Conservation (phyloP, 2,329 filamentous ascomycete species). For the Fusarium euwallaceae region DNA sequence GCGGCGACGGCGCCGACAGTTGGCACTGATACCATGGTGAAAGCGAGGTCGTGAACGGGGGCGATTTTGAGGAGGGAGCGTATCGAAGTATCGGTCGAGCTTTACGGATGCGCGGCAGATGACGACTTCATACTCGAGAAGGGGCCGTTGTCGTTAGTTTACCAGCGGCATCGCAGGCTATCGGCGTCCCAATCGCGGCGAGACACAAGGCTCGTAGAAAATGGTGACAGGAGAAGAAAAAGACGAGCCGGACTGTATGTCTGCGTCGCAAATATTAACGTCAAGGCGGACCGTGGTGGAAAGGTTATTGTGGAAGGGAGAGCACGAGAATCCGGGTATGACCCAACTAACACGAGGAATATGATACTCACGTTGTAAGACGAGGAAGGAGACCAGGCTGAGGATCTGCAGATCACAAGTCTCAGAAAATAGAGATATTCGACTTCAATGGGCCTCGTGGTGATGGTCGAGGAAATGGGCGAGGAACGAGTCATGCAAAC, state of each 20-base stretch:
- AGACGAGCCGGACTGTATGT: background rate
- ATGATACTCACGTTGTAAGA: conserved; percentile 34
- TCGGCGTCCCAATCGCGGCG: conserved; percentile 33
- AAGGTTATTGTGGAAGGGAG: conserved; percentile 31
- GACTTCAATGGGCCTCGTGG: conserved; percentile 25
- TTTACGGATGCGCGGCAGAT: conserved; percentile 37
- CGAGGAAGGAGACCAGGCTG: conserved; percentile 16
- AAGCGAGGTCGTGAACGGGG: conserved; percentile 12
- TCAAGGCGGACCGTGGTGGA: conserved; percentile 21
- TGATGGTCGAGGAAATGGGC: conserved; percentile 15
- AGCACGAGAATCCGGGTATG: conserved; percentile 30
- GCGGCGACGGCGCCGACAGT: conserved; percentile 54
- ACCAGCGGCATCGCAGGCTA: conserved; percentile 44
- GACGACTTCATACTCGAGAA: conserved; percentile 44
- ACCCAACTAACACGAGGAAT: conserved; percentile 44
- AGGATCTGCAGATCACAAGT: conserved; percentile 10
- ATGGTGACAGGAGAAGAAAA: background rate
- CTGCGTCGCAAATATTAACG: conserved; percentile 30
- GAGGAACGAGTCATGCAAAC: conserved; percentile 37
- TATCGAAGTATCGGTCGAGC: conserved; percentile 33
- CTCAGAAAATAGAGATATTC: conserved; percentile 5
- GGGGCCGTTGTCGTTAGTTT: conserved; percentile 43
- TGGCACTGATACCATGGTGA: conserved; percentile 57
- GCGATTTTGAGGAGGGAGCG: conserved; percentile 4
- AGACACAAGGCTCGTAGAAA: conserved; percentile 15